Evolutionary conservation across 495 filamentous ascomycete species (phyloP), one percentile per base, ranked within the genome.

Genomic region (Tuber brumale): DNA sequence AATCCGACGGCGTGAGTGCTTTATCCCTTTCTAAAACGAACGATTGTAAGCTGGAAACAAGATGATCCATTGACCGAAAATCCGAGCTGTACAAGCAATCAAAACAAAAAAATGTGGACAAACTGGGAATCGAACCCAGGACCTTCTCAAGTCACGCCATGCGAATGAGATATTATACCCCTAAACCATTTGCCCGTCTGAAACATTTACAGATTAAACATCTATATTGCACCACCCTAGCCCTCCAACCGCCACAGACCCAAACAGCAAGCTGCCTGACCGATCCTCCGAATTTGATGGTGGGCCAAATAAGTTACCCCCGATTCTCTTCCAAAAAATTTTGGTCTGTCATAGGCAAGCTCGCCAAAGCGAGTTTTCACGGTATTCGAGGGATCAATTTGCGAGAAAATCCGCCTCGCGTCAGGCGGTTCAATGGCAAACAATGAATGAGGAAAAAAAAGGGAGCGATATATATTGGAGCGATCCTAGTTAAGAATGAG

Each of bases 131-230:
- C 74, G 74, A 75, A 75, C 74, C 74, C 66, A 73, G 69, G 66
- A 72, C 74, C 66, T 21, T 75, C 74, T 75, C 74, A 72, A 75
- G 37, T 74, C 37, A 44, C 66, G 42, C 57, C 3, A 48, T 75
- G 74, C 66, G 74, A 72, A 75, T 75, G 74, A 75, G 66, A 73
- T 72, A 70, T 75, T 75, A 75, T 75, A 72, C 74, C 74, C 74
- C 74, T 75, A 75, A 75, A 75, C 74, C 66, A 74, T 69, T 71
- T 75, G 57, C 74, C 74, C 74, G 45, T 31, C 7, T 18, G 12
- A n/a, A n/a, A 57, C 12, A 2, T 31, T 6, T 2, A 0, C 14
- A 61, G 51, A n/a, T 61, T 61, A 61, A 27, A 61, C 23, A 61
- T 14, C 5, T 12, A 61, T 61, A 31, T 61, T 14, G 51, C 23